These are phyloP conservation scores for Alloascoidea hylecoeti DNA, from an alignment of 805 yeast genomes.

Conservation along the genomic window DNA sequence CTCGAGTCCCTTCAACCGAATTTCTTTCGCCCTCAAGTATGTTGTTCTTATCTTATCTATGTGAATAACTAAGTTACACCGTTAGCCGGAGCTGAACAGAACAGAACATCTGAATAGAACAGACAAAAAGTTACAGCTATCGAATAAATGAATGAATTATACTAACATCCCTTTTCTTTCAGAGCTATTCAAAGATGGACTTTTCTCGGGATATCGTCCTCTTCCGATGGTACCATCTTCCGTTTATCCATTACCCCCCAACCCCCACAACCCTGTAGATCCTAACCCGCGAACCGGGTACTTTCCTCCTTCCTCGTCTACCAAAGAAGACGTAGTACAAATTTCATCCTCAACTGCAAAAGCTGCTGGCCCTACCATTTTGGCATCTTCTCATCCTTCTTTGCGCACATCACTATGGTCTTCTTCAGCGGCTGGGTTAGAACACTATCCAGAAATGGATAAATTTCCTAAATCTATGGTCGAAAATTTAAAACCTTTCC, in stretches of 20 bases:
- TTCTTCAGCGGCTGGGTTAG: neutral
- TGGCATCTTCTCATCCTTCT: neutral
- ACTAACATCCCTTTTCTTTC: too few relatives aligned
- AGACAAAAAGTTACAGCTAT: too few relatives aligned
- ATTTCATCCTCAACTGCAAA: neutral
- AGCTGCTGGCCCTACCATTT: neutral
- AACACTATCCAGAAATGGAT: conserved; percentile 1
- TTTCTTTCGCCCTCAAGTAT: neutral
- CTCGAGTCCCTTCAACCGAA: neutral
- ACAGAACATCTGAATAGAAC: neutral
- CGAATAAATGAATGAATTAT: neutral
- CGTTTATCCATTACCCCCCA: neutral
- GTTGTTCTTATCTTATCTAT: neutral
- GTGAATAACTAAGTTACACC: neutral
- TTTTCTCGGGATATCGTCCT: neutral
- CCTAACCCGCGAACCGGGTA: too few relatives aligned
- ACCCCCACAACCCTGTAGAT: too few relatives aligned
- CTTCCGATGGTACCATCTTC: neutral
- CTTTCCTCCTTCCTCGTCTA: neutral
- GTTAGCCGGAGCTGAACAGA: neutral
- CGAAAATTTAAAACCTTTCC: neutral
- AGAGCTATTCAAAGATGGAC: neutral
- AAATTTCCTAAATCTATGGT: neutral
- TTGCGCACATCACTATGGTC: neutral
- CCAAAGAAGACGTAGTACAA: neutral